These are phyloP conservation scores for Flaveria trinervia DNA, from an alignment of 129 eudicot species.

Conservation along the genomic window DNA sequence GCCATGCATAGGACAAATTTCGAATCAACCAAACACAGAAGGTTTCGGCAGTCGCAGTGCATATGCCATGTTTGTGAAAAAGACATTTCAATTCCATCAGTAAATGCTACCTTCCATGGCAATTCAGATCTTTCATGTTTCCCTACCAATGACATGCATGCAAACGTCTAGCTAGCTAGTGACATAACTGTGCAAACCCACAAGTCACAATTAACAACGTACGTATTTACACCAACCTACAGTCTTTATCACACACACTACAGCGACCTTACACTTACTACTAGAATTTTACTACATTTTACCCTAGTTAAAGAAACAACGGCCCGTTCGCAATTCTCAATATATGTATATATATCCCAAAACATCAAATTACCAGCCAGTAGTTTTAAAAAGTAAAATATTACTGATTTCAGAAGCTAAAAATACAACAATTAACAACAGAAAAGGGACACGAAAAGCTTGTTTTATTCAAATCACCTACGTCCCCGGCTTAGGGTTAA, in stretches of 20 bases:
- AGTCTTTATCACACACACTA: constrained; percentile 32
- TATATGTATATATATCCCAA: no score
- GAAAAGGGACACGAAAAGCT: no score
- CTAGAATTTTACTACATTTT: no score
- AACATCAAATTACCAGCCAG: no score
- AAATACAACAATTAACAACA: no score
- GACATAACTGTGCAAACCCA: constrained; percentile 44
- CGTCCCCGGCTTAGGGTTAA: constrained; percentile 14
- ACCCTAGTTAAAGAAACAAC: no score
- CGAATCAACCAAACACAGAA: constrained; percentile 23
- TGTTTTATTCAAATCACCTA: constrained; percentile 29
- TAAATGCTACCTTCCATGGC: constrained; percentile 44
- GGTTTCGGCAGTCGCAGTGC: constrained; percentile 46
- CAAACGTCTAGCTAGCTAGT: constrained; percentile 43
- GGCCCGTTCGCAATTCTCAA: no score
- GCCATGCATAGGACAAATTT: constrained; percentile 2
- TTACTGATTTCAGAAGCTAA: no score
- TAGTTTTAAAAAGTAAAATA: no score
- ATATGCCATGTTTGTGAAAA: constrained; percentile 41
- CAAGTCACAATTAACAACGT: constrained; percentile 24
- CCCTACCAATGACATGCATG: constrained; percentile 29
- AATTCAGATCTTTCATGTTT: constrained; percentile 47
- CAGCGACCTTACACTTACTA: not conserved
- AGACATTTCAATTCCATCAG: constrained; percentile 43
- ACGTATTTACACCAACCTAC: constrained; percentile 11